Conservation (phyloP, 139 green algal species). For the Klebsormidium nitens region DNA sequence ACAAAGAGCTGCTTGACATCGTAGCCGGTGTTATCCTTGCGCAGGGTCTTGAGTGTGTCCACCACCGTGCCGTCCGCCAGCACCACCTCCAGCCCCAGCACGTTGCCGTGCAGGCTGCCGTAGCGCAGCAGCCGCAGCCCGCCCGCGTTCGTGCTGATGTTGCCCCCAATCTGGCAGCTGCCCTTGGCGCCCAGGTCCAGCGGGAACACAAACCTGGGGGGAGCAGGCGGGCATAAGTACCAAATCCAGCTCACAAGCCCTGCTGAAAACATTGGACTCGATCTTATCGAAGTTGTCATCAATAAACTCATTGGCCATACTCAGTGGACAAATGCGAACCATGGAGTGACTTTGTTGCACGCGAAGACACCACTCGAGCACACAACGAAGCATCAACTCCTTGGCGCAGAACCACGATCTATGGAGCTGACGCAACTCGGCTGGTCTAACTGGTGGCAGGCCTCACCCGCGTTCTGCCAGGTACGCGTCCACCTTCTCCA, state of each 20-base stretch:
- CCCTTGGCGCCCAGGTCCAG: constrained; percentile 94
- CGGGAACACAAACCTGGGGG: constrained; percentile 70
- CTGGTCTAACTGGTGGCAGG: no score
- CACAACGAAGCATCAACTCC: no score
- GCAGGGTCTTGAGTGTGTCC: constrained; percentile 68
- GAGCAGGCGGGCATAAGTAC: neutral
- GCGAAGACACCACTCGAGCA: no score
- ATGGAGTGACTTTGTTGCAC: no score
- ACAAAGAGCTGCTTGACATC: constrained; percentile 99
- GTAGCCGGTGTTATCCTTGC: constrained; percentile 98
- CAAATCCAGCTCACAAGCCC: neutral
- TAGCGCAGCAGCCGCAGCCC: constrained; percentile 79
- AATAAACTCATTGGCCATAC: no score
- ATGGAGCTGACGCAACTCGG: no score
- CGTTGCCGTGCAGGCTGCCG: constrained; percentile 80
- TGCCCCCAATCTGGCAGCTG: constrained; percentile 93
- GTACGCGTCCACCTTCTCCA: constrained; percentile 44
- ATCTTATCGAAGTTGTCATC: constrained; percentile 4
- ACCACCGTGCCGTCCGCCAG: constrained; percentile 79
- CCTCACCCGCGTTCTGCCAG: constrained; percentile 15
- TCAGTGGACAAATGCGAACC: no score
- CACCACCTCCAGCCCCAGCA: constrained; percentile 88
- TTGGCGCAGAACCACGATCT: no score
- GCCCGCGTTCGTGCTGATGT: constrained; percentile 95
- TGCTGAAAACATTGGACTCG: constrained; percentile 5